These are phyloP conservation scores for Entelexis sorbosivorans DNA, from an alignment of 1,139 yeast genomes.

Conservation along the genomic window DNA sequence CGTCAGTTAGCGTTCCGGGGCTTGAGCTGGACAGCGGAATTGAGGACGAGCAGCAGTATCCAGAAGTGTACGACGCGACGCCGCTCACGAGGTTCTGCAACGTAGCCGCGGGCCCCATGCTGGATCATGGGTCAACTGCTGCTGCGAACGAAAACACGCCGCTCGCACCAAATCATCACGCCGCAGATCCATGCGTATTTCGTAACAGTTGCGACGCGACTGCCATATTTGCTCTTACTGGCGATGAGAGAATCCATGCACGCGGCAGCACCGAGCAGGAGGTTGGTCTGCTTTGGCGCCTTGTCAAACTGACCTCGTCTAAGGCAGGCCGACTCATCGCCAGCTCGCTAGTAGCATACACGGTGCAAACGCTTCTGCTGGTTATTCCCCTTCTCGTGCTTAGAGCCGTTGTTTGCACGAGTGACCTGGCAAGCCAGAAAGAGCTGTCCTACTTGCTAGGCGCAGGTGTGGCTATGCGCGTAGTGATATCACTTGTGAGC, in stretches of 20 bases:
- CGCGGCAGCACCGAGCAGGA: background rate
- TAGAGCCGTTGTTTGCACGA: background rate
- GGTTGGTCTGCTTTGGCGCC: background rate
- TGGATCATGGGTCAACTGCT: no score
- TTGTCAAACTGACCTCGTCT: background rate
- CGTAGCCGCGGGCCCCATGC: no score
- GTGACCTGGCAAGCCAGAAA: background rate
- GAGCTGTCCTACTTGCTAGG: conserved; percentile 2
- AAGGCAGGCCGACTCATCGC: background rate
- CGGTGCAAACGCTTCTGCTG: background rate
- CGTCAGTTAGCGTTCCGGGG: background rate
- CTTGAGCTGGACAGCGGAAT: background rate
- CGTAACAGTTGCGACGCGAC: background rate
- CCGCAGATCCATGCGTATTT: no score
- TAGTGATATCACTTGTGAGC: conserved; percentile 5
- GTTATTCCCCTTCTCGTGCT: background rate
- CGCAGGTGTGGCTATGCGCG: background rate
- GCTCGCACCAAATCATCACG: background rate
- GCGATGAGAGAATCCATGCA: background rate
- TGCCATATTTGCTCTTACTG: background rate
- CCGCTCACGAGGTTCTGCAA: background rate
- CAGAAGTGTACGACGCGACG: background rate
- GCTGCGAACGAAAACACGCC: background rate
- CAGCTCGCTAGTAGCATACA: background rate
- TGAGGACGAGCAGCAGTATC: background rate